Conservation (phyloP, 2,329 filamentous ascomycete genomes). For the Beauveria asiatica region DNA sequence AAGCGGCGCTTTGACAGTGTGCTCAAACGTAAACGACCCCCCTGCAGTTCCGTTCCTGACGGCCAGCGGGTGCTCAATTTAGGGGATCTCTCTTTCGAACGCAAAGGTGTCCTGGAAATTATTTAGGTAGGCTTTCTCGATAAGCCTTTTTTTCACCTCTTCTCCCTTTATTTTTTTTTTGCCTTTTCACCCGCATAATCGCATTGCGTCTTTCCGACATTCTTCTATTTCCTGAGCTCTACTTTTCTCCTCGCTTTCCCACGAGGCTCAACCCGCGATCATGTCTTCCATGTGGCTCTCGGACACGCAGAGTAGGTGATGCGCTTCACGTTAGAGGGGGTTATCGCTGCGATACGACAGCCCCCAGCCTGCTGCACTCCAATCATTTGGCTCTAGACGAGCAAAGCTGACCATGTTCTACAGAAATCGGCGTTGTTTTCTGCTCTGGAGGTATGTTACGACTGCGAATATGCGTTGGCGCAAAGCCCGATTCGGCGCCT, state of each 20-base stretch:
- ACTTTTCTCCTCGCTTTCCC: not conserved
- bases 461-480: conserved; percentile 13
- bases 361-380: not conserved
- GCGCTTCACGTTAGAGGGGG: not conserved
- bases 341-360: not conserved
- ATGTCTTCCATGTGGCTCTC: conserved; percentile 95
- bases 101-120: conserved; percentile 14
- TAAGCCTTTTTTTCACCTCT: not conserved
- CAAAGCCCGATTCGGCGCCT: conserved; percentile 10
- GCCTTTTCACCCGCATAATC: not conserved
- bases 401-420: conserved; percentile 23
- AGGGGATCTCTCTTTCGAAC: conserved; percentile 6
- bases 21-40: not conserved
- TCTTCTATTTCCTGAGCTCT: not conserved
- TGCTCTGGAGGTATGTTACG: conserved; percentile 81
- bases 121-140: not conserved
- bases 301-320: conserved; percentile 78
- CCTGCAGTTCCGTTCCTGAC: not conserved
- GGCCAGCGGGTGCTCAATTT: conserved; percentile 1
- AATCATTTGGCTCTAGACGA: not conserved
- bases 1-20: not conserved
- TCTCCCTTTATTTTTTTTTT: not conserved
- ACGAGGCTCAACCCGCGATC: conserved; percentile 21
- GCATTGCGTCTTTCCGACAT: no score
- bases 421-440: conserved; percentile 95